phyloP scores from a whole-genome alignment of 2,329 filamentous ascomycete species.

The Penicillium janthinellum region DNA sequence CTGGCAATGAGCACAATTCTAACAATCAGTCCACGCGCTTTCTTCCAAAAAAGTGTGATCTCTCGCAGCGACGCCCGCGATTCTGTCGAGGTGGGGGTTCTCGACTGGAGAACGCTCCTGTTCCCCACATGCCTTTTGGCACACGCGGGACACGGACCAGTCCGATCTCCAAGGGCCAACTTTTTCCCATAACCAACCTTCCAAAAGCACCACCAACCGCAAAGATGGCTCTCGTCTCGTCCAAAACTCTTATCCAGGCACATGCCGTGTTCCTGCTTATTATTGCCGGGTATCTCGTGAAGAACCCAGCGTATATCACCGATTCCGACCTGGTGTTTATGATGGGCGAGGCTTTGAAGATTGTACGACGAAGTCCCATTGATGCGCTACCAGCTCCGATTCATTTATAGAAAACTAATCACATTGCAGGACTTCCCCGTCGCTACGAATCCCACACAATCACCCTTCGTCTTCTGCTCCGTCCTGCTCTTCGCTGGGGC shows the following conservation, averaged over 20 bases:
- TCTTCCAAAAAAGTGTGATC: neutral
- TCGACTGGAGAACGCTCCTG: slow-evolving; percentile 16
- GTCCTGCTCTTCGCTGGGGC: slow-evolving; percentile 71
- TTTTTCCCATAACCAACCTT: slow-evolving; percentile 6
- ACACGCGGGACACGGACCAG: slow-evolving; percentile 15
- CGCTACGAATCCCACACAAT: slow-evolving; percentile 65
- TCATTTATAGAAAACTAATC: neutral
- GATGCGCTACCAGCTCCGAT: neutral
- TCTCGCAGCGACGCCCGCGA: neutral
- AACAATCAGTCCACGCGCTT: neutral
- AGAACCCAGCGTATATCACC: slow-evolving; percentile 69
- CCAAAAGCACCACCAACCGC: neutral
- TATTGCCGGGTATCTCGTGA: slow-evolving; percentile 80
- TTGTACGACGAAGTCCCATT: slow-evolving; percentile 56
- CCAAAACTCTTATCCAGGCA: slow-evolving; percentile 76
- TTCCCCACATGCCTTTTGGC: slow-evolving; percentile 28
- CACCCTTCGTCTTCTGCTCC: slow-evolving; percentile 67
- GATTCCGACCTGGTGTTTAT: slow-evolving; percentile 81
- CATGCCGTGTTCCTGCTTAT: slow-evolving; percentile 84
- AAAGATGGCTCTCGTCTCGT: slow-evolving; percentile 78
- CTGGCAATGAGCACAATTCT: too few species aligned
- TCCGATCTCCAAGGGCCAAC: slow-evolving; percentile 8
- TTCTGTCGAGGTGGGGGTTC: slow-evolving; percentile 13
- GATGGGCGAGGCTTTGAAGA: slow-evolving; percentile 78
- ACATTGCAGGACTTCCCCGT: slow-evolving; percentile 55